Conservation (phyloP, 1,284 basidiomycete species). For the Cutaneotrichosporon mucoides region DNA sequence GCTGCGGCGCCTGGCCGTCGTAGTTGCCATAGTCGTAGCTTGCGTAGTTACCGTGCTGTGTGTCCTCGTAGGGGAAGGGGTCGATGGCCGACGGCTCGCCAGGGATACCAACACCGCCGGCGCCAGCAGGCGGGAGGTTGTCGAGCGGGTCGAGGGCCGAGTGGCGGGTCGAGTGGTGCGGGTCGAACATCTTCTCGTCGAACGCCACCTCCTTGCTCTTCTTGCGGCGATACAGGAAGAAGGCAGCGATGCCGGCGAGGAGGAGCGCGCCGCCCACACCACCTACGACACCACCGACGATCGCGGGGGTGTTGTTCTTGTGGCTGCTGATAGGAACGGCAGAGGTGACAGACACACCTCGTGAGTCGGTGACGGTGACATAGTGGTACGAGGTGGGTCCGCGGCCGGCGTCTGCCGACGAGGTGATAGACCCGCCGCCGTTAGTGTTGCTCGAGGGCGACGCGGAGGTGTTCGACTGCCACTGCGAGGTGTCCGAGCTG, state of each 20-base stretch:
- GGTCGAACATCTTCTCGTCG: slow-evolving; percentile 50
- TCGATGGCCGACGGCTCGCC: slow-evolving; percentile 25
- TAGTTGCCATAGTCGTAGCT: slow-evolving; percentile 5
- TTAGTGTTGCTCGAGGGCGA: no score
- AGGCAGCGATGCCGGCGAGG: slow-evolving; percentile 36
- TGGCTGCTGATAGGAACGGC: background rate
- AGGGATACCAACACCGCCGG: slow-evolving; percentile 21
- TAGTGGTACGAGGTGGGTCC: background rate
- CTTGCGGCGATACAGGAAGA: slow-evolving; percentile 33
- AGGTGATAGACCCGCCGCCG: background rate
- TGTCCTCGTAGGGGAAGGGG: slow-evolving; percentile 11
- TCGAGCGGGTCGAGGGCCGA: slow-evolving; percentile 43
- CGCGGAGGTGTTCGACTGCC: no score
- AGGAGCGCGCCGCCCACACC: slow-evolving; percentile 41
- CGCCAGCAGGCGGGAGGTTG: slow-evolving; percentile 30
- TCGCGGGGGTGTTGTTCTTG: slow-evolving; percentile 13
- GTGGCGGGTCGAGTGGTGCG: slow-evolving; percentile 35
- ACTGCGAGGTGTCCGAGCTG: no score
- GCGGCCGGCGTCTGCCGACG: background rate
- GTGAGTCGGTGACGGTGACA: background rate
- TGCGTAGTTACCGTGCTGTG: background rate
- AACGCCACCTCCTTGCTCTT: slow-evolving; percentile 38
- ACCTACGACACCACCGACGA: slow-evolving; percentile 50
- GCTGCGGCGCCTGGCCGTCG: slow-evolving; percentile 23
- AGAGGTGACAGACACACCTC: background rate